phyloP scores from a whole-genome alignment of 495 filamentous ascomycete genomes.

The Penicillium canariense region DNA sequence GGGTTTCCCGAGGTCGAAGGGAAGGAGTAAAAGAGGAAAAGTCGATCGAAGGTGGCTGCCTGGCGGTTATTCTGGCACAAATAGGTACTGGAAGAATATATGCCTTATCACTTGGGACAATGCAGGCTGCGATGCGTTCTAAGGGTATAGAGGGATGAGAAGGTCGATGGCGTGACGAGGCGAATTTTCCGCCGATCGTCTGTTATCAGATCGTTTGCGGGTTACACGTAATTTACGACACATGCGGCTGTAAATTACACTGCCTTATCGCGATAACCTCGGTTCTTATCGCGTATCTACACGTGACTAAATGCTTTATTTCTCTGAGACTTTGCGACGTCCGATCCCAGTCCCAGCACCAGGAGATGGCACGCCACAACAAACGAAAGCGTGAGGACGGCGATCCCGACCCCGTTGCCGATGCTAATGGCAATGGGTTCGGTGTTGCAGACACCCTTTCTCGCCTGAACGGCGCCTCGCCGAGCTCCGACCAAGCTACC shows the following conservation, averaged over 20 bases:
- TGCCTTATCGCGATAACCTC: neutral
- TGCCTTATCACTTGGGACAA: neutral
- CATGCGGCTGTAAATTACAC: neutral
- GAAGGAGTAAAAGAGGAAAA: neutral
- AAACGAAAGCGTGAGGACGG: slow-evolving; percentile 41
- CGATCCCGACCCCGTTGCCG: slow-evolving; percentile 25
- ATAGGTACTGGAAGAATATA: neutral
- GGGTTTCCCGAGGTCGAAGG: slow-evolving; percentile 11
- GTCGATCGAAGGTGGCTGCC: neutral
- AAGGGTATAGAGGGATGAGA: slow-evolving; percentile 6
- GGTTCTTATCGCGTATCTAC: slow-evolving; percentile 14
- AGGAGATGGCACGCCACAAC: slow-evolving; percentile 23
- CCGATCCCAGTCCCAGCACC: neutral
- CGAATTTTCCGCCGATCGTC: slow-evolving; percentile 28
- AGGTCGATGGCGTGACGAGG: slow-evolving; percentile 30
- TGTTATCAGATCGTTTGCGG: slow-evolving; percentile 30
- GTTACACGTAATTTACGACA: neutral
- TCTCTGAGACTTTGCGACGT: slow-evolving; percentile 6
- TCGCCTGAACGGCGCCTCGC: slow-evolving; percentile 23
- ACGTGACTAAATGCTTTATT: slow-evolving; percentile 6
- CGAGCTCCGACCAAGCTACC: slow-evolving; percentile 4
- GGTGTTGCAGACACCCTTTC: slow-evolving; percentile 37
- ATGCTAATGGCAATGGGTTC: slow-evolving; percentile 15
- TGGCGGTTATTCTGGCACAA: neutral
- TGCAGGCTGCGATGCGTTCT: neutral